phyloP scores from a whole-genome alignment of 176 grass and related monocot species.

The Avena atlantica region DNA sequence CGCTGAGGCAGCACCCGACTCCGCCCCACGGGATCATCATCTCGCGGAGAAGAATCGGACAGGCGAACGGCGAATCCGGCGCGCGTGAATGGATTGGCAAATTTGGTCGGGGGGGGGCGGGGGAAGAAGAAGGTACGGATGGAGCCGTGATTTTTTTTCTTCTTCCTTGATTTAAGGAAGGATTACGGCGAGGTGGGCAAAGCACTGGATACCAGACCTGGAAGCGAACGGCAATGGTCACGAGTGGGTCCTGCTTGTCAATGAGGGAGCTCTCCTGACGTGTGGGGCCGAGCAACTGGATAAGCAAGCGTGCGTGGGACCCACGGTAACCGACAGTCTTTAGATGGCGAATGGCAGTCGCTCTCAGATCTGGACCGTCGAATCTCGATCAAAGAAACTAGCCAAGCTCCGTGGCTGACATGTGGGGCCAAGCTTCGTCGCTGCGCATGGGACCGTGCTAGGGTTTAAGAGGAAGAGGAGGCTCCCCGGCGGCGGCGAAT shows the following conservation, averaged over 20 bases:
- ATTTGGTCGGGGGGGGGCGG: not conserved
- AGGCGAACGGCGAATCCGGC: not conserved
- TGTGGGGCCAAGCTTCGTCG: conserved; percentile 13
- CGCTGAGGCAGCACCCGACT: conserved; percentile 85
- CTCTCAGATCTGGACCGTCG: not conserved
- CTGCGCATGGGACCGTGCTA: conserved; percentile 40
- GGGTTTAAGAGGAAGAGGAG: conserved; percentile 44
- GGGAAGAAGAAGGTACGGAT: not conserved
- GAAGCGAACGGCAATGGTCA: conserved; percentile 6
- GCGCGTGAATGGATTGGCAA: conserved; percentile 10
- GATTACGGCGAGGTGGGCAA: conserved; percentile 33
- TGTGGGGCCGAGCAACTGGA: not conserved
- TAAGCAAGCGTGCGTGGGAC: not conserved
- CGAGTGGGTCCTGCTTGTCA: not conserved
- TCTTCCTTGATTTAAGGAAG: not conserved
- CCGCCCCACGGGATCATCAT: conserved; percentile 92
- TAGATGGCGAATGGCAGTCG: not conserved
- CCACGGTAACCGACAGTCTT: not conserved
- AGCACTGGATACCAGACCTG: conserved; percentile 47
- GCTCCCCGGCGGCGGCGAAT: conserved; percentile 31
- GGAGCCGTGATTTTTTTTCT: not conserved
- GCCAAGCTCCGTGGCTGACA: not conserved
- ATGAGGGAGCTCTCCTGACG: rapidly evolving
- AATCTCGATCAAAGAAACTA: not conserved
- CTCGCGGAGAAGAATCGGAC: not conserved